Evolutionary conservation across 106 monocot genomes (phyloP), one percentile per base, ranked within the genome.

Genomic region (Allium fistulosum): DNA sequence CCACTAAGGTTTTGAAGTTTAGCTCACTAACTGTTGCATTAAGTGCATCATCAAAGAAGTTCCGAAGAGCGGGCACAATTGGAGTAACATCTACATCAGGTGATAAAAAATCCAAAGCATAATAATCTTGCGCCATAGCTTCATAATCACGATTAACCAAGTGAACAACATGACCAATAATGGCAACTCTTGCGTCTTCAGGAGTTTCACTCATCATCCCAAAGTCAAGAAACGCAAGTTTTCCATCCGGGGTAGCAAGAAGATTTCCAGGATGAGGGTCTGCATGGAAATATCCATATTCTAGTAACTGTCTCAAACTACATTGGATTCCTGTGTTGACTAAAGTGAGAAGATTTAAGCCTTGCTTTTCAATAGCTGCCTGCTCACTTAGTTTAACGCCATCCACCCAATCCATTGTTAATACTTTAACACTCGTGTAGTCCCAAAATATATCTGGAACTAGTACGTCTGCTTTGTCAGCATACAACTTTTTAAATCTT

Each of bases 131-230:
- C 49, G 99, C 99, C 99, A 99, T 99, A 58, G 99, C 99, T 81
- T 99, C 99, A 77, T 99, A 99, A 46, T 99, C 99, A n/a, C 99
- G 80, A 70, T 99, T 99, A 72, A 99, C 99, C 90, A 99, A 79
- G 76, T 99, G 99, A 80, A 99, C 99, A 53, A 99, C 90, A 68
- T 99, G 99, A 12, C 93, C 92, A 53, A 99, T 99, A 48, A 99
- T 93, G 58, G 99, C 99, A 77, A 69, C 78, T 75, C 99, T 84
- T 75, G 99, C 99, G 55, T 85, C 87, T 70, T 99, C 99, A 46
- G 99, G 99, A 1, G 99, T 99, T 66, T 99, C 99, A 67, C 93
- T 93, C 99, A 99, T 99, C 99, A 99, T 99, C 26, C 99, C 99
- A 81, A 99, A 99, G 79, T 99, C 99, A 73, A 99, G 78, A 77